These are phyloP conservation scores for Nepenthes gracilis DNA, from an alignment of 148 eudicot species.

Conservation along the genomic window DNA sequence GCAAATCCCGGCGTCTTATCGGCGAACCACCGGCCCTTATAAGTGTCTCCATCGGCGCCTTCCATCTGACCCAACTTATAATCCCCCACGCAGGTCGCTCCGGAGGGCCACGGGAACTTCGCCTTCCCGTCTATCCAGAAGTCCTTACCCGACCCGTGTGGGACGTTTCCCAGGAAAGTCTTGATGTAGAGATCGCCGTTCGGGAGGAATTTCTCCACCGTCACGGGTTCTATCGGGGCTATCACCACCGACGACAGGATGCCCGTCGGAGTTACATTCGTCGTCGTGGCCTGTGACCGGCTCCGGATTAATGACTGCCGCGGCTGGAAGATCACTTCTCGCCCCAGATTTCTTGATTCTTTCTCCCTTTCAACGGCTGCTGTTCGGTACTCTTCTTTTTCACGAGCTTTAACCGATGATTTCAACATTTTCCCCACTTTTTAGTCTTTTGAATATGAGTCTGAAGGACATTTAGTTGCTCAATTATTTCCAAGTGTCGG, in stretches of 20 bases:
- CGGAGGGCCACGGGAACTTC: slow-evolving; percentile 85
- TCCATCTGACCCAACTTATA: slow-evolving; percentile 87
- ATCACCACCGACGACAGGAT: slow-evolving; percentile 3
- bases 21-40: slow-evolving; percentile 45
- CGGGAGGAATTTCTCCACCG: slow-evolving; percentile 40
- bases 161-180: slow-evolving; percentile 42
- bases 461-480: too few species aligned
- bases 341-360: background rate
- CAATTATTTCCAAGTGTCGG: background rate
- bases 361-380: background rate
- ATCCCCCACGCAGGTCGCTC: slow-evolving; percentile 79
- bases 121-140: slow-evolving; percentile 81
- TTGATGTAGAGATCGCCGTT: slow-evolving; percentile 90
- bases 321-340: too few species aligned
- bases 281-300: slow-evolving; percentile 38
- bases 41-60: slow-evolving; percentile 70
- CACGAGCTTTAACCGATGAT: slow-evolving; percentile 11
- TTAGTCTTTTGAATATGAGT: background rate
- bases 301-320: slow-evolving; percentile 11
- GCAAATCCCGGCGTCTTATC: slow-evolving; percentile 69
- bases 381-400: background rate
- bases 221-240: background rate
- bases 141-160: slow-evolving; percentile 78
- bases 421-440: slow-evolving; percentile 5
- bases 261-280: slow-evolving; percentile 40